Base-by-base conservation (phyloP, 768 basidiomycete genomes). In the Pulveroboletus sp. region DNA sequence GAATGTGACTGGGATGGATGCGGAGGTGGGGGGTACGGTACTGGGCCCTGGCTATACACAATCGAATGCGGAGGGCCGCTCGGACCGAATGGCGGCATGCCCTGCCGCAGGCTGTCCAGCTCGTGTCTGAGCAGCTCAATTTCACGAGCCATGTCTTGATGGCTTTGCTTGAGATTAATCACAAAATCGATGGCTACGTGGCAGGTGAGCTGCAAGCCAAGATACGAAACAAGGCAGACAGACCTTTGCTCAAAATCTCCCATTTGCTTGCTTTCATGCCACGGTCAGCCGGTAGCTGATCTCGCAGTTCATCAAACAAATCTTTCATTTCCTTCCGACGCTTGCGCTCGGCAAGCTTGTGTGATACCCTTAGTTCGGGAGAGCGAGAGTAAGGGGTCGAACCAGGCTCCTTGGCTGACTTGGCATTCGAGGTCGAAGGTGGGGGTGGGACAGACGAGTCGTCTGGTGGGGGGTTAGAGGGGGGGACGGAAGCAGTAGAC, bases 281-380 rank as follows among this genome's bases (percentile, higher is more conserved):
- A 44, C 88, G 81, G 72, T 93, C 93, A 43, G 87, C 86, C 2
- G 97, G 97, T 21, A 99, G 73, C 60, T 90, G 84, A 67, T 97
- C 94, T 49, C 93, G 80, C 54, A 99, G 72, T 66, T 99, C 97
- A 58, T 99, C 97, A 63, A 98, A 98, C 37, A 99, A 68, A 51
- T 97, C 94, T 66, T 97, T 97, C 97, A 99, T 99, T 72, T 99
- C 97, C 70, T 95, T 97, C 69, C 97, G 78, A 58, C 97, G 73
- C 69, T 98, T 97, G 52, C 97, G 76, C 71, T 99, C 97, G 3
- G 97, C 97, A 25, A 99, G 80, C 64, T 99, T 99, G 71, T 99
- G 97, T 2, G 90, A 93, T 27, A 97, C 84, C 45, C 94, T 81
- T 36, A 99, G 75, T 67, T 98, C 97, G 8, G 95, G 95, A 0